phyloP scores from a whole-genome alignment of 2,329 filamentous ascomycete genomes.

The Cordyceps fumosorosea region DNA sequence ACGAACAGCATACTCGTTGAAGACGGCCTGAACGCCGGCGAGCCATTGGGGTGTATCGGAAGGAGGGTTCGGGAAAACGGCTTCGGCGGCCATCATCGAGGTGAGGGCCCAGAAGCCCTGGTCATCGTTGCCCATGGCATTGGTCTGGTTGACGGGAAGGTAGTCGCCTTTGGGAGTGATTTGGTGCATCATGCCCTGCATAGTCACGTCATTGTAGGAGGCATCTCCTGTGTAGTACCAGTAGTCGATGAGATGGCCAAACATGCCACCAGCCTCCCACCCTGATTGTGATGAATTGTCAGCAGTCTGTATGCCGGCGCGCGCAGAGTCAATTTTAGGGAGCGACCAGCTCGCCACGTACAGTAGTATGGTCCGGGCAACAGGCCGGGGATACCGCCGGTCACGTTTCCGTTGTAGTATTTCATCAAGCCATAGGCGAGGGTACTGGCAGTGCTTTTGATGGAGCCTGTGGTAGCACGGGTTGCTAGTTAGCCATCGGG shows the following conservation, averaged over 20 bases:
- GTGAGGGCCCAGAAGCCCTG: slow-evolving; percentile 72
- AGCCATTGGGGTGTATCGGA: slow-evolving; percentile 61
- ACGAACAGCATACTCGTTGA: slow-evolving; percentile 66
- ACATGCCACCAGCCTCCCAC: slow-evolving; percentile 63
- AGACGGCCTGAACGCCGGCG: slow-evolving; percentile 70
- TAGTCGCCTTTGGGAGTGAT: slow-evolving; percentile 46
- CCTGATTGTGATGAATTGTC: not conserved
- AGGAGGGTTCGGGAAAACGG: slow-evolving; percentile 59
- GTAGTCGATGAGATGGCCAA: slow-evolving; percentile 59
- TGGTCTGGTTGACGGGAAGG: slow-evolving; percentile 53
- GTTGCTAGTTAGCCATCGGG: not conserved
- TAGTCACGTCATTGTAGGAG: slow-evolving; percentile 51
- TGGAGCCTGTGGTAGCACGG: slow-evolving; percentile 33
- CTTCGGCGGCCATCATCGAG: slow-evolving; percentile 64
- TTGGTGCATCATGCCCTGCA: slow-evolving; percentile 50
- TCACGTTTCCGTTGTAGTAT: slow-evolving; percentile 52
- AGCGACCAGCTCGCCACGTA: slow-evolving; percentile 25
- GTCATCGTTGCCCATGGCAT: slow-evolving; percentile 55
- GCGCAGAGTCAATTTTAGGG: slow-evolving; percentile 20
- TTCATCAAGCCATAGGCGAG: slow-evolving; percentile 42
- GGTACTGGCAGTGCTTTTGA: slow-evolving; percentile 42
- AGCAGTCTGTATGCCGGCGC: slow-evolving; percentile 14
- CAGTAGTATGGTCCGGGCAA: slow-evolving; percentile 60
- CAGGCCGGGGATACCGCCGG: slow-evolving; percentile 52
- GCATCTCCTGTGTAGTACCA: slow-evolving; percentile 57